Evolutionary conservation across 176 grass and related monocot genomes (phyloP).

Genomic region (Triticum urartu): DNA sequence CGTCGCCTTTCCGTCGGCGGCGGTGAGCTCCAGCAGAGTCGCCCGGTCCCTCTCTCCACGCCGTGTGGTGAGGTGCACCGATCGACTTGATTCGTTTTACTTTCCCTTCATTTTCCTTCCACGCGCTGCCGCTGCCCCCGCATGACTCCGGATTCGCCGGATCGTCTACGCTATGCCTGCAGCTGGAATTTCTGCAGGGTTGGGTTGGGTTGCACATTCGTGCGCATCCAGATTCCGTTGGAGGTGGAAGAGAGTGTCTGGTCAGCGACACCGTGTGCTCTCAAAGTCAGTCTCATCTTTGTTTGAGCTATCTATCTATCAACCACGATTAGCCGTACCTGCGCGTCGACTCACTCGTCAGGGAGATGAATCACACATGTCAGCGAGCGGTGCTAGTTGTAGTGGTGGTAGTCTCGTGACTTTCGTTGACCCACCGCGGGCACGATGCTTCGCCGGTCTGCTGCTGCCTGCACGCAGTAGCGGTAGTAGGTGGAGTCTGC

Average conservation of each 20-base stretch:
- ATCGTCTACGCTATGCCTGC: neutral
- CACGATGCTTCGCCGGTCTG: neutral
- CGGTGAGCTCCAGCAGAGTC: neutral
- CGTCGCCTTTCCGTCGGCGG: neutral
- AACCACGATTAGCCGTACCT: no score
- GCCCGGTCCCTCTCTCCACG: neutral
- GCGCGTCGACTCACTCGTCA: no score
- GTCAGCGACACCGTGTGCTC: conserved; percentile 5
- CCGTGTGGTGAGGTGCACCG: neutral
- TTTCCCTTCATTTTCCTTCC: neutral
- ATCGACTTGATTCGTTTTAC: neutral
- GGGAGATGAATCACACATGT: neutral
- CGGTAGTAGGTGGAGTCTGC: neutral
- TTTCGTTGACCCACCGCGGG: neutral
- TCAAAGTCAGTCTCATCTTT: no score
- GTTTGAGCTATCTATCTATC: no score
- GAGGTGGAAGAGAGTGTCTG: neutral
- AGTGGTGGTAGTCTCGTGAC: neutral
- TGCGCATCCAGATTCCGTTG: no score
- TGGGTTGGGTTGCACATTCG: no score
- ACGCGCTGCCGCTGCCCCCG: neutral
- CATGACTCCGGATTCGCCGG: neutral
- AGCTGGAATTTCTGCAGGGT: no score
- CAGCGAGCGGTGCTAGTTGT: neutral
- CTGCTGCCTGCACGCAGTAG: neutral